Evolutionary conservation across 306 rosid species (phyloP).

Genomic region (Sindora glabra): DNA sequence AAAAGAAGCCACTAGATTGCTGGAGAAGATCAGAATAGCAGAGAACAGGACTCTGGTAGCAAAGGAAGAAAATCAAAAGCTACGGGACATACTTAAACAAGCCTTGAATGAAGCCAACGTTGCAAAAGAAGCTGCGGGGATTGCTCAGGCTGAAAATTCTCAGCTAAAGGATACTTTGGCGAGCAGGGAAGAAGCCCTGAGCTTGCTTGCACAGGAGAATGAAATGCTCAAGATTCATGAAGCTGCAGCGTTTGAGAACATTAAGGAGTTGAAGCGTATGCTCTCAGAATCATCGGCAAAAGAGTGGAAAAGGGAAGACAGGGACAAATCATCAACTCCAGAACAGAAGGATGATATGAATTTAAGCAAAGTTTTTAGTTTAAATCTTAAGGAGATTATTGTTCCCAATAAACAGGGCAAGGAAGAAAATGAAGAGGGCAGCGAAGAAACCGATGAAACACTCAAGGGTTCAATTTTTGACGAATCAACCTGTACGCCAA

Average conservation of each 20-base stretch:
- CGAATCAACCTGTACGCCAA: conserved; percentile 27
- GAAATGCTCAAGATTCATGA: conserved; percentile 33
- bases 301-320: conserved; percentile 1
- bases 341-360: conserved; percentile 20
- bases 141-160: conserved; percentile 42
- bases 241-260: conserved; percentile 37
- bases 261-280: conserved; percentile 34
- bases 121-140: conserved; percentile 43
- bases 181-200: conserved; percentile 25
- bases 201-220: conserved; percentile 23
- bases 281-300: conserved; percentile 19
- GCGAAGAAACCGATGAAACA: conserved; percentile 32
- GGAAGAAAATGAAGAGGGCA: conserved; percentile 20
- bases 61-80: conserved; percentile 40
- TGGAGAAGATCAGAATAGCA: conserved; percentile 15
- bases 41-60: conserved; percentile 18
- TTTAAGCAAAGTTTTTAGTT: conserved; percentile 32
- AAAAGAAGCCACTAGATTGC: conserved; percentile 25
- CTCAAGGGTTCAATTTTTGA: conserved; percentile 58
- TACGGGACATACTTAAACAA: conserved; percentile 55
- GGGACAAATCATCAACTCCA: conserved; percentile 1
- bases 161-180: conserved; percentile 35
- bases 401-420: conserved; percentile 28
- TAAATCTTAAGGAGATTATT: conserved; percentile 32
- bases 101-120: conserved; percentile 48